Conservation (phyloP, 2,329 filamentous ascomycete species). For the Pseudocercospora eumusae region DNA sequence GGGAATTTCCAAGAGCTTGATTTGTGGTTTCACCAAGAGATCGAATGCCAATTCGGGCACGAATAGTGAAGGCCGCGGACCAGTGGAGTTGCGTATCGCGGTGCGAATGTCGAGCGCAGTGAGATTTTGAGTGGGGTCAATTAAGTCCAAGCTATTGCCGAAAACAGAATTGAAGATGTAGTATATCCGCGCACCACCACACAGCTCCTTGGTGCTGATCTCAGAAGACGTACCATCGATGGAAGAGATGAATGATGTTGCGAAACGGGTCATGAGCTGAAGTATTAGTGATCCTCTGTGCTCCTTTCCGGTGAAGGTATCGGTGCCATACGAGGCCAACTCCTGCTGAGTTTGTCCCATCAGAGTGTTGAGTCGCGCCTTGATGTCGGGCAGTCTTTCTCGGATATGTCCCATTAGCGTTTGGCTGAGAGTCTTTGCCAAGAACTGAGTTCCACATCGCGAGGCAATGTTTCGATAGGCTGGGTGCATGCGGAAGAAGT, state of each 20-base stretch:
- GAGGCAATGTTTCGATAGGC: slow-evolving; percentile 95
- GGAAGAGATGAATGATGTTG: slow-evolving; percentile 95
- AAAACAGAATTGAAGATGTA: slow-evolving; percentile 99
- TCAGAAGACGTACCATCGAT: slow-evolving; percentile 98
- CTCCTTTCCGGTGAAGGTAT: slow-evolving; percentile 95
- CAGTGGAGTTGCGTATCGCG: slow-evolving; percentile 96
- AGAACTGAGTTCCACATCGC: slow-evolving; percentile 87
- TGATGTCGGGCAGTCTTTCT: slow-evolving; percentile 94
- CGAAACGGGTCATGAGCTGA: slow-evolving; percentile 97
- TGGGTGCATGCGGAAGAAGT: slow-evolving; percentile 96
- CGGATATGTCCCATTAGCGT: slow-evolving; percentile 97
- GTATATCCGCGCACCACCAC: slow-evolving; percentile 91
- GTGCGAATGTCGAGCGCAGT: slow-evolving; percentile 94
- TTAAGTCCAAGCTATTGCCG: slow-evolving; percentile 91
- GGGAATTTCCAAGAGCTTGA: slow-evolving; percentile 91
- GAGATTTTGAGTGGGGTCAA: slow-evolving; percentile 93
- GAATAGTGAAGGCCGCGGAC: slow-evolving; percentile 90
- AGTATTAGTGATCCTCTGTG: slow-evolving; percentile 92
- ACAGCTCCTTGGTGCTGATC: slow-evolving; percentile 97
- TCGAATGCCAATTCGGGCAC: slow-evolving; percentile 98
- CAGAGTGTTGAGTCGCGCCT: slow-evolving; percentile 91
- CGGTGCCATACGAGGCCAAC: slow-evolving; percentile 94
- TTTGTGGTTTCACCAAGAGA: slow-evolving; percentile 95
- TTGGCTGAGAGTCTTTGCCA: slow-evolving; percentile 91
- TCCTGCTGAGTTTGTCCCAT: slow-evolving; percentile 99